Evolutionary conservation across 2,329 filamentous ascomycete genomes (phyloP).

Genomic region (Stagonosporopsis cucurbitacearum): DNA sequence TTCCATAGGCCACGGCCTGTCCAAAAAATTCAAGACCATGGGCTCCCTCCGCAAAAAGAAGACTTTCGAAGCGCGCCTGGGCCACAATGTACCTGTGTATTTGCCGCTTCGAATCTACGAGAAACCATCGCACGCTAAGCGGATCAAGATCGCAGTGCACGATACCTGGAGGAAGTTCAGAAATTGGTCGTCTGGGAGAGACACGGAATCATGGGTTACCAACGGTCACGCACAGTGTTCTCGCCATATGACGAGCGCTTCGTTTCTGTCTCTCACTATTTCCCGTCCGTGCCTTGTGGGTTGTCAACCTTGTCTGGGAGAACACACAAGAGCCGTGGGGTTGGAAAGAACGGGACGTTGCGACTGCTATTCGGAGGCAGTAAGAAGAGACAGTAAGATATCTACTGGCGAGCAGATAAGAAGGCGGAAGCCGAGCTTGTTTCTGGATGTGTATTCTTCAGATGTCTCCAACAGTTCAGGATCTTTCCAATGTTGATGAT

Average conservation of each 20-base stretch:
- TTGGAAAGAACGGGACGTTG: not conserved
- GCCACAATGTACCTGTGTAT: not conserved
- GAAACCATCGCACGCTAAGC: conserved; percentile 2
- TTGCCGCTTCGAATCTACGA: conserved; percentile 4
- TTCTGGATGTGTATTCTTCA: not conserved
- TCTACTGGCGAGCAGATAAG: not conserved
- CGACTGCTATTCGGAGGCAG: not conserved
- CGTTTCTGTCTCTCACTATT: not conserved
- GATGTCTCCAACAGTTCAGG: not conserved
- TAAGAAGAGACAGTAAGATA: conserved; percentile 3
- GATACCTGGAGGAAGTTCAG: conserved; percentile 9
- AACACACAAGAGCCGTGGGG: not conserved
- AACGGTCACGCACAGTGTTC: not conserved
- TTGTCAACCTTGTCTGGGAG: not conserved
- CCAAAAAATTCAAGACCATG: conserved; percentile 3
- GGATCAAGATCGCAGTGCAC: not conserved
- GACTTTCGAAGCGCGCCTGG: not conserved
- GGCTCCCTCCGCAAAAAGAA: not conserved
- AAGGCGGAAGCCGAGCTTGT: conserved; percentile 10
- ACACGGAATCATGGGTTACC: not conserved
- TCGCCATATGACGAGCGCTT: not conserved
- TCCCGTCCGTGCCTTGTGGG: not conserved
- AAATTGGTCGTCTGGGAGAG: conserved; percentile 6
- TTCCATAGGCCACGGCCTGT: conserved; percentile 1
- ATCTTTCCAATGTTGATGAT: not conserved